Percentiles rank a stretch among this genome's conserved stretches.
phyloP scores from a whole-genome alignment of 2,329 filamentous ascomycete species.

The Alternaria arbusti region DNA sequence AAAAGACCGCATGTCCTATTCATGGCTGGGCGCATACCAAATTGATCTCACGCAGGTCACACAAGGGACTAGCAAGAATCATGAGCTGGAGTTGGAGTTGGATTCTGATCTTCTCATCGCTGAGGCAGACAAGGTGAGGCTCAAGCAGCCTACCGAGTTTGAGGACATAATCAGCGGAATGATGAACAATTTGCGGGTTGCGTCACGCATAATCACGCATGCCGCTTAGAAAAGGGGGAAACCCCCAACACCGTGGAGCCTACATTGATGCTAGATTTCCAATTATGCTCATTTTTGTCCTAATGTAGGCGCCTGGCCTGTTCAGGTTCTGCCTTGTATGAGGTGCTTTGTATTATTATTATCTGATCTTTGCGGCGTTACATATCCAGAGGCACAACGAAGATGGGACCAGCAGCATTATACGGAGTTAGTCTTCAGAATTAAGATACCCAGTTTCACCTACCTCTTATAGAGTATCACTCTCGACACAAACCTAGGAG shows the following conservation, averaged over 20 bases:
- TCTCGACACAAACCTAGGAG: neutral
- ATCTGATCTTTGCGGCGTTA: slow-evolving; percentile 1
- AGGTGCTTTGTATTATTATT: slow-evolving; percentile 16
- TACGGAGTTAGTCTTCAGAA: slow-evolving; percentile 31
- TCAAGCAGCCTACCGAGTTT: slow-evolving; percentile 56
- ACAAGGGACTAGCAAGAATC: slow-evolving; percentile 66
- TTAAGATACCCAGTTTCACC: slow-evolving; percentile 41
- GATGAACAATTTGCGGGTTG: slow-evolving; percentile 66
- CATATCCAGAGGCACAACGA: neutral
- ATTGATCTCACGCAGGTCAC: slow-evolving; percentile 92
- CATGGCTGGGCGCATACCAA: slow-evolving; percentile 79
- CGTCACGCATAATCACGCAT: slow-evolving; percentile 45
- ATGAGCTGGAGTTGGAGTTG: slow-evolving; percentile 83
- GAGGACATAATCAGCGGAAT: slow-evolving; percentile 74
- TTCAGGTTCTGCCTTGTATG: neutral
- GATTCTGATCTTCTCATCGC: slow-evolving; percentile 68
- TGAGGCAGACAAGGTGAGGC: slow-evolving; percentile 66
- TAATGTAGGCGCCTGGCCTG: neutral
- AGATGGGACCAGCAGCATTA: slow-evolving; percentile 17
- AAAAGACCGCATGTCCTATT: slow-evolving; percentile 93
- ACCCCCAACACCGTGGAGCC: neutral
- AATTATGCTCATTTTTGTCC: neutral
- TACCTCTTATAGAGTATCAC: slow-evolving; percentile 11
- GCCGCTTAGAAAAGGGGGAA: neutral
- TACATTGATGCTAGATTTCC: neutral